Conservation (phyloP, 2,329 filamentous ascomycete genomes). For the Ophiocordyceps camponoti-floridani region DNA sequence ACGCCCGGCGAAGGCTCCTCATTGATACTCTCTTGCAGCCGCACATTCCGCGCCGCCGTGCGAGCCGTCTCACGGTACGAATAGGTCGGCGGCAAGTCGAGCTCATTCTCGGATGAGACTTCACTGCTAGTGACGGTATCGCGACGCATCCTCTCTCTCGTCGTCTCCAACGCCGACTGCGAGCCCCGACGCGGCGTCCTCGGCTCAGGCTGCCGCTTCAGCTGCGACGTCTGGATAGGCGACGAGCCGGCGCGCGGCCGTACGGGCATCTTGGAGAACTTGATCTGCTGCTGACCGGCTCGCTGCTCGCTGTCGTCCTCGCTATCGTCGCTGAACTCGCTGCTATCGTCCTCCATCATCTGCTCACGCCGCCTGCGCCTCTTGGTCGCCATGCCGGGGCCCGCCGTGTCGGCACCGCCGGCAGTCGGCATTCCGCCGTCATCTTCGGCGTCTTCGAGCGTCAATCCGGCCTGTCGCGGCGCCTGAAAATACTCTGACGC, state of each 20-base stretch:
- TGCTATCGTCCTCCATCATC: conserved; percentile 73
- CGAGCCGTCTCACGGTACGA: conserved; percentile 43
- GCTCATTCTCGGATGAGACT: conserved; percentile 67
- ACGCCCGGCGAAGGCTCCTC: conserved; percentile 19
- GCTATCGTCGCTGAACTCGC: conserved; percentile 69
- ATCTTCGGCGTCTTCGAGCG: conserved; percentile 53
- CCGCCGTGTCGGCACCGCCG: conserved; percentile 48
- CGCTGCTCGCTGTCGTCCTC: conserved; percentile 61
- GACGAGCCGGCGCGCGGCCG: conserved; percentile 76
- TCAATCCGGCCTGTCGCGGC: conserved; percentile 42
- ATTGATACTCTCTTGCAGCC: conserved; percentile 19
- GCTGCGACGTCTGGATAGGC: conserved; percentile 52
- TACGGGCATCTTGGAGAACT: conserved; percentile 90
- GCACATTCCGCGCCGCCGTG: conserved; percentile 27
- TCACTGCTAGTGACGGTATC: conserved; percentile 73
- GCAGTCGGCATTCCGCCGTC: conserved; percentile 57
- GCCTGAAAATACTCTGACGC: conserved; percentile 73
- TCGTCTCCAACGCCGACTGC: conserved; percentile 50
- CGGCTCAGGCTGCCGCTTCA: conserved; percentile 36
- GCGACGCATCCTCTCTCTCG: conserved; percentile 50
- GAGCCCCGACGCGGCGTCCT: conserved; percentile 44
- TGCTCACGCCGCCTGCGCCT: conserved; percentile 51
- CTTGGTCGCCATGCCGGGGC: conserved; percentile 47
- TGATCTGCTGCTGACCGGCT: conserved; percentile 78
- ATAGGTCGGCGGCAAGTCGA: conserved; percentile 48